Percentiles rank a stretch among this genome's conserved stretches.
These are phyloP conservation scores for Aspergillus sojae DNA, from an alignment of 2,329 filamentous ascomycete species.

Conservation along the genomic window DNA sequence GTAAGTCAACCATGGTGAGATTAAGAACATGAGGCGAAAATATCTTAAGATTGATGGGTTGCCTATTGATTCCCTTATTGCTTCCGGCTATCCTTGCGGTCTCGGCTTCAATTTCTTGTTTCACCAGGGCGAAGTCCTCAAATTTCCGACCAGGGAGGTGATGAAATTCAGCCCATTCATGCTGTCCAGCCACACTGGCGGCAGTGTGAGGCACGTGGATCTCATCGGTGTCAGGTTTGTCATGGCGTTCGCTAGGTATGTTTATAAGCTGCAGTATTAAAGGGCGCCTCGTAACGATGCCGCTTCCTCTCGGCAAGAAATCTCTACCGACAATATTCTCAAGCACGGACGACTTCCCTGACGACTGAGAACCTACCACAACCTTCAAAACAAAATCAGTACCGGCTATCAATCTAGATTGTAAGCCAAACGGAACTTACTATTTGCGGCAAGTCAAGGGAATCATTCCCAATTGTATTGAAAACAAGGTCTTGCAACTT, in stretches of 20 bases:
- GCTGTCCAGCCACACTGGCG: constrained; percentile 67
- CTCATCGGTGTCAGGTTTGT: constrained; percentile 68
- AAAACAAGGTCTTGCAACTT: constrained; percentile 98
- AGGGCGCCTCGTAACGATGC: constrained; percentile 92
- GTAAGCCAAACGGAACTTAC: constrained; percentile 57
- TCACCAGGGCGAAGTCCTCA: constrained; percentile 89
- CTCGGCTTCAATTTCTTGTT: constrained; percentile 95
- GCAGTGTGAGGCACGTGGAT: constrained; percentile 73
- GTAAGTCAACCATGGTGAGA: constrained; percentile 92
- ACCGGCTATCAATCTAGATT: background rate
- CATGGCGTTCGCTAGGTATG: constrained; percentile 72
- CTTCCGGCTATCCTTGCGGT: constrained; percentile 91
- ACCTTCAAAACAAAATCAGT: constrained; percentile 61
- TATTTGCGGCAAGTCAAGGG: constrained; percentile 95
- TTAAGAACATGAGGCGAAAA: constrained; percentile 97
- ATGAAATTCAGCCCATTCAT: constrained; percentile 93
- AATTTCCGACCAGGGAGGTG: constrained; percentile 88
- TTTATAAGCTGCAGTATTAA: constrained; percentile 99
- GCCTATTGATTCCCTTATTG: constrained; percentile 97
- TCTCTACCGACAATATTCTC: constrained; percentile 99
- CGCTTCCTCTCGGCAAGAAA: constrained; percentile 92
- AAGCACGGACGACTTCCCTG: constrained; percentile 96
- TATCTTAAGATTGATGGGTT: constrained; percentile 97
- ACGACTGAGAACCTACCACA: constrained; percentile 96
- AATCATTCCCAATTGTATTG: constrained; percentile 99